Evolutionary conservation across 768 basidiomycete species (phyloP).

Genomic region (Mycena vitilis): DNA sequence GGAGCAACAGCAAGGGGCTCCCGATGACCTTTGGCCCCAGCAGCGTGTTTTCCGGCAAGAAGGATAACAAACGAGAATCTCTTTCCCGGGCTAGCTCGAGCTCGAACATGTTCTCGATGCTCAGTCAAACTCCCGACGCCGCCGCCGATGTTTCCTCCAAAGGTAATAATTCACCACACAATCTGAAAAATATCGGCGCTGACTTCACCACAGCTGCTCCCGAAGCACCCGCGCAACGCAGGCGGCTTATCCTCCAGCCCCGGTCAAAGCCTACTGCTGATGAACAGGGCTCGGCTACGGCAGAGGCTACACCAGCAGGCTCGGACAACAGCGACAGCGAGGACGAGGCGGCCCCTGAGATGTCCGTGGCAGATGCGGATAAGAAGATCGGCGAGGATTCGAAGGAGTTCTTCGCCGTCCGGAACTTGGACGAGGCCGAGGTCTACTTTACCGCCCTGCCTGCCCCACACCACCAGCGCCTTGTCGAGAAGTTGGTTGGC

Average conservation of each 20-base stretch:
- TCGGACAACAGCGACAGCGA: conserved; percentile 65
- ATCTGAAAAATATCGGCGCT: conserved; percentile 60
- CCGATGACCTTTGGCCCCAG: conserved; percentile 86
- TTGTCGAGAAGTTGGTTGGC: conserved; percentile 82
- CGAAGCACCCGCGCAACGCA: conserved; percentile 68
- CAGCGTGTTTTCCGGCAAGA: conserved; percentile 84
- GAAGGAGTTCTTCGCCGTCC: conserved; percentile 89
- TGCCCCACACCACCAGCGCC: conserved; percentile 65
- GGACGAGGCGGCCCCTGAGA: conserved; percentile 57
- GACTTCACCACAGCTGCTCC: conserved; percentile 61
- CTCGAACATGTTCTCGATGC: conserved; percentile 91
- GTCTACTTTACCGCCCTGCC: conserved; percentile 85
- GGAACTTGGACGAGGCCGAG: conserved; percentile 89
- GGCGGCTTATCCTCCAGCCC: conserved; percentile 79
- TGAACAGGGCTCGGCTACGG: conserved; percentile 45
- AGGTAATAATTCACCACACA: conserved; percentile 53
- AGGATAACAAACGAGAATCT: conserved; percentile 70
- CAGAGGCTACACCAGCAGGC: conserved; percentile 58
- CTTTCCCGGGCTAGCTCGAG: conserved; percentile 84
- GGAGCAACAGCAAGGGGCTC: conserved; percentile 78
- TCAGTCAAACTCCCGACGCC: conserved; percentile 72
- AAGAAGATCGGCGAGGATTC: conserved; percentile 84
- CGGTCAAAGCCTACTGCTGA: conserved; percentile 75
- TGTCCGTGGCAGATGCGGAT: conserved; percentile 76
- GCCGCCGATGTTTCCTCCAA: conserved; percentile 62